Evolutionary conservation across 805 yeast species (phyloP), one percentile per base, ranked within the genome.

Genomic region (Brettanomyces sp.): DNA sequence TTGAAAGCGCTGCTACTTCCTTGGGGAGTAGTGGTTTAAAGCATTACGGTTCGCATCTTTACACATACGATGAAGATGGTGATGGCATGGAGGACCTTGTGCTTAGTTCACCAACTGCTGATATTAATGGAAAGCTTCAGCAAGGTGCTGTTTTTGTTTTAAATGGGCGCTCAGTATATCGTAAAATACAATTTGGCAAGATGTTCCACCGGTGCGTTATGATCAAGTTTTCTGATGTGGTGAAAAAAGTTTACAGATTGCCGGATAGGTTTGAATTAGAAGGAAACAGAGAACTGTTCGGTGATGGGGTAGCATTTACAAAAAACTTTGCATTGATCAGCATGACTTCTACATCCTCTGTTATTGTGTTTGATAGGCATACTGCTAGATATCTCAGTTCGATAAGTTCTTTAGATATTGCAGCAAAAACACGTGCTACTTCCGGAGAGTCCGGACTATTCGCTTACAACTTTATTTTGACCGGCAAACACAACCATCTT

Each of bases 91-190:
- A 63, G 0, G 77, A 72, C 39, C 48, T 79, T 11, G 47, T 76
- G 2, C 54, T 79, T 3, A 69, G 75, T 0, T 70, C 79, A 1
- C 70, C 74, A 3, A 62, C 57, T 41, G 58, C 64, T 28, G 80
- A 56, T 45, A 72, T 44, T 18, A 21, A 7, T 18, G 13, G 13
- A 3, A 12, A 34, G 6, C 33, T 40, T 11, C 57, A 55, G 44
- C 2, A 41, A 6, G 62, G 62, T 1, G 11, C 25, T 6, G 43
- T 54, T 2, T 25, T 43, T 4, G 42, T 52, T 3, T 30, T 58
- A 9, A 49, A 50, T 44, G 61, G 60, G 3, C 22, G 43, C 6
- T n/a, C 9, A 22, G 41, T 57, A 21, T 21, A 34, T 13, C n/a
- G 24, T 21, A 30, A 33, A 41, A 18, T 41, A 1, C 14, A 13